phyloP scores from a whole-genome alignment of 2,329 filamentous ascomycete species.

The Raffaelea ambrosiae region DNA sequence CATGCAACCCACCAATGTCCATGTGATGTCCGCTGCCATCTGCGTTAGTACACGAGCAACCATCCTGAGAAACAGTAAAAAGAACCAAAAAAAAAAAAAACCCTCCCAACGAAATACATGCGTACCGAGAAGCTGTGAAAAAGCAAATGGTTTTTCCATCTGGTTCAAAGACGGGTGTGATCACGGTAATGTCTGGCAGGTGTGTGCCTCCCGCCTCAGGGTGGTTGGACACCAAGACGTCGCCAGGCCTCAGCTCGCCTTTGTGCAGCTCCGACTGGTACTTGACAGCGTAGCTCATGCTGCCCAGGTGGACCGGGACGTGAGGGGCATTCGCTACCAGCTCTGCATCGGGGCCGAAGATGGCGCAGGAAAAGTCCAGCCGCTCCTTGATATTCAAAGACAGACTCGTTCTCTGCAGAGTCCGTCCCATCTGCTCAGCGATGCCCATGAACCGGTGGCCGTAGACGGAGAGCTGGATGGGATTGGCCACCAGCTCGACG shows the following conservation, averaged over 20 bases:
- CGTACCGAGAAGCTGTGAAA: constrained; percentile 70
- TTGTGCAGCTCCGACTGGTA: constrained; percentile 71
- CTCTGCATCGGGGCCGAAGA: constrained; percentile 67
- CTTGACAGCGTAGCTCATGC: constrained; percentile 72
- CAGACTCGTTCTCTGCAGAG: constrained; percentile 71
- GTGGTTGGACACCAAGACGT: constrained; percentile 77
- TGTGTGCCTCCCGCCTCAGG: constrained; percentile 78
- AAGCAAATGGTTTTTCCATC: constrained; percentile 64
- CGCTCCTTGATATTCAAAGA: constrained; percentile 76
- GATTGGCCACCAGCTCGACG: constrained; percentile 56
- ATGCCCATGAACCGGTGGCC: constrained; percentile 74
- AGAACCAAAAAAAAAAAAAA: too few relatives aligned
- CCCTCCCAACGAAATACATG: too few relatives aligned
- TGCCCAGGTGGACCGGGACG: constrained; percentile 70
- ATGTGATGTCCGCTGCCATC: constrained; percentile 66
- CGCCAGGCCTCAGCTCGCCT: constrained; percentile 67
- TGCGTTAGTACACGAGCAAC: constrained; percentile 77
- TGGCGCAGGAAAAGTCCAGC: constrained; percentile 72
- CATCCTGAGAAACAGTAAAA: too few relatives aligned
- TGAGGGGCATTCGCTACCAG: constrained; percentile 74
- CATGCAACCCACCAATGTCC: constrained; percentile 74
- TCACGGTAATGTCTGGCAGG: constrained; percentile 71
- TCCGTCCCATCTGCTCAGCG: constrained; percentile 53
- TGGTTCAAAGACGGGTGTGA: constrained; percentile 69
- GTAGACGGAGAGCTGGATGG: constrained; percentile 70